These are phyloP conservation scores for Coprinellus aureogranulatus DNA, from an alignment of 768 basidiomycete genomes.

Conservation along the genomic window DNA sequence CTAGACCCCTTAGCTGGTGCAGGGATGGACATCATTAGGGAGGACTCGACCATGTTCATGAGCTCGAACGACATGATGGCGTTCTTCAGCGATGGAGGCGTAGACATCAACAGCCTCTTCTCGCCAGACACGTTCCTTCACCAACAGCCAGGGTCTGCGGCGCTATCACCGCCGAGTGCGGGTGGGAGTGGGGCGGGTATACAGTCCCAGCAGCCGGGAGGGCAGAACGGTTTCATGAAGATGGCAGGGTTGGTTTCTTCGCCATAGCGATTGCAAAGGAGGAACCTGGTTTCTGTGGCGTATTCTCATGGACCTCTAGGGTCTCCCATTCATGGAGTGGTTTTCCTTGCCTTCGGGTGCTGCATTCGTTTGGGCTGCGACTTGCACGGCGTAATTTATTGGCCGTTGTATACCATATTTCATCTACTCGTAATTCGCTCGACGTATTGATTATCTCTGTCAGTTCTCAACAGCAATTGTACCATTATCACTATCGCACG, in stretches of 20 bases:
- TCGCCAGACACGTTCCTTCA: conserved; percentile 22
- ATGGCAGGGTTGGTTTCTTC: conserved; percentile 35
- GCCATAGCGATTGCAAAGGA: conserved; percentile 23
- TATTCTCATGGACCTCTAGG: too few relatives aligned
- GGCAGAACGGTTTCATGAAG: conserved; percentile 37
- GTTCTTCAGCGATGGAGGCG: conserved; percentile 52
- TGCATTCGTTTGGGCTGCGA: too few relatives aligned
- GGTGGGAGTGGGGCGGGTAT: conserved; percentile 4
- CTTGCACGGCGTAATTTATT: too few relatives aligned
- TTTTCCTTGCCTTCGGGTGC: too few relatives aligned
- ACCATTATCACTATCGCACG: too few relatives aligned
- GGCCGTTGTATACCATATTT: too few relatives aligned
- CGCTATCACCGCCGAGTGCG: conserved; percentile 14
- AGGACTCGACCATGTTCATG: conserved; percentile 54
- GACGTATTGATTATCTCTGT: not conserved
- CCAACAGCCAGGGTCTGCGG: too few relatives aligned
- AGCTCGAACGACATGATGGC: conserved; percentile 61
- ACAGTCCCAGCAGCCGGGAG: not conserved
- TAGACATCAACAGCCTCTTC: conserved; percentile 34
- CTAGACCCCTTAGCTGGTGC: conserved; percentile 35
- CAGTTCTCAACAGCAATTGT: not conserved
- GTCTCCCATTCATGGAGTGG: too few relatives aligned
- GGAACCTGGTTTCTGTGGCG: too few relatives aligned
- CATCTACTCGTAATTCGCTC: too few relatives aligned
- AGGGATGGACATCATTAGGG: conserved; percentile 46